Base-by-base conservation (phyloP, 495 filamentous ascomycete genomes). In the Xylaria venustula region DNA sequence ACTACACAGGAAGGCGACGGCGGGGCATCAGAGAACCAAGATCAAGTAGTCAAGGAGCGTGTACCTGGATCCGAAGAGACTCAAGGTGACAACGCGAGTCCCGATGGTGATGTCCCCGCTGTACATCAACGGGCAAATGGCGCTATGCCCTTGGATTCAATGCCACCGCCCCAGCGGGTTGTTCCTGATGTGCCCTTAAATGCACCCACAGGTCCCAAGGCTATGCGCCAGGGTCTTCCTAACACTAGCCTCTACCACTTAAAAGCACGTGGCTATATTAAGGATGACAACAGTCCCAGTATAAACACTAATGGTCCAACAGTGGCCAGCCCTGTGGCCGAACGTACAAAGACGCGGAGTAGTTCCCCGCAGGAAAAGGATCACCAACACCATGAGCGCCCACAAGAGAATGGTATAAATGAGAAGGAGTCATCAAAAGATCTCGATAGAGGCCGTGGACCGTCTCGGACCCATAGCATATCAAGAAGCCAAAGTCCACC, bases 141-240 rank as follows among this genome's bases (percentile, higher is more conserved):
- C 50, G 6, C 50, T 41, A 50, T 17, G 23, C 58, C n/a, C 23
- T 32, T 25, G 19, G 47, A 22, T 60, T 60, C 47, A 37, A 47
- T 22, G 34, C 58, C 58, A 11, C 68, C 58, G 44, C 60, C 58
- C 28, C 62, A 63, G 54, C 61, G 61, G 36, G 54, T 64, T 57
- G 62, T 64, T 34, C 77, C 77, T 22, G 81, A 81, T 68, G 77
- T 81, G 23, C 82, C 80, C 15, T 62, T 80, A 44, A 85, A 84
- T 73, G 94, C 94, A 25, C 94, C 94, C 28, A 94, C 88, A 52
- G 94, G 91, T 1, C 94, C 94, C 2, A 92, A 94, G 73, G 94
- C 95, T 17, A 92, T 98, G 87, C 79, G 95, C 62, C 86, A 93
- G 67, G 92, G 93, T 17, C 81, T 88, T 20, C 87, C 90, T 52